These are phyloP conservation scores for Thalia dealbata DNA, from an alignment of 176 grass and related monocot species.

Conservation along the genomic window DNA sequence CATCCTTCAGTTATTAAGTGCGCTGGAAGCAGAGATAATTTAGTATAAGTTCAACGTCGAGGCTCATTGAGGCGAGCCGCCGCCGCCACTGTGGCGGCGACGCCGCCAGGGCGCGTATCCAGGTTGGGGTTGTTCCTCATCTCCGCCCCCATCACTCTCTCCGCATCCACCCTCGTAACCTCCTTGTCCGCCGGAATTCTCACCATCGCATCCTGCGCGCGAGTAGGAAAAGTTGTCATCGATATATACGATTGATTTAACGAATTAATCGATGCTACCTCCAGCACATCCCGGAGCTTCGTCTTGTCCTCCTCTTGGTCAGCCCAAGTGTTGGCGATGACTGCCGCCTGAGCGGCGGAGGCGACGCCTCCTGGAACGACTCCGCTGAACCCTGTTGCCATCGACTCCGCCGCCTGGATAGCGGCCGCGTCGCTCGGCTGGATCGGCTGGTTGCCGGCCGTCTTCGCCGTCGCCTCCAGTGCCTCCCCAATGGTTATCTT, in stretches of 20 bases:
- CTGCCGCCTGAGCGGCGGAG: constrained; percentile 29
- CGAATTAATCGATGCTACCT: constrained; percentile 15
- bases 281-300: constrained; percentile 48
- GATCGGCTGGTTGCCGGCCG: constrained; percentile 11
- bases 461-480: constrained; percentile 21
- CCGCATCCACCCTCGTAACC: constrained; percentile 37
- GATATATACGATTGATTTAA: no score
- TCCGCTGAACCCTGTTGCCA: constrained; percentile 22
- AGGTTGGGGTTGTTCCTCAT: constrained; percentile 29
- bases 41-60: neutral
- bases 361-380: constrained; percentile 25
- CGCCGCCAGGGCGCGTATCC: constrained; percentile 22
- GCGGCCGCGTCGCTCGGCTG: constrained; percentile 46
- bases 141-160: constrained; percentile 42
- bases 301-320: constrained; percentile 30
- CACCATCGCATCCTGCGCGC: constrained; percentile 42
- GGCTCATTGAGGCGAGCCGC: constrained; percentile 49
- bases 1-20: no score
- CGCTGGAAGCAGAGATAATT: no score
- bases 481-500: constrained; percentile 30
- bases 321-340: constrained; percentile 23
- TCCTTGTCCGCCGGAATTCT: constrained; percentile 41
- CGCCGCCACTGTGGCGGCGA: constrained; percentile 37
- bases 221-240: no score
- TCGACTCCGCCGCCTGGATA: constrained; percentile 42